Conservation (phyloP, 306 rosid species). For the Vicia villosa region DNA sequence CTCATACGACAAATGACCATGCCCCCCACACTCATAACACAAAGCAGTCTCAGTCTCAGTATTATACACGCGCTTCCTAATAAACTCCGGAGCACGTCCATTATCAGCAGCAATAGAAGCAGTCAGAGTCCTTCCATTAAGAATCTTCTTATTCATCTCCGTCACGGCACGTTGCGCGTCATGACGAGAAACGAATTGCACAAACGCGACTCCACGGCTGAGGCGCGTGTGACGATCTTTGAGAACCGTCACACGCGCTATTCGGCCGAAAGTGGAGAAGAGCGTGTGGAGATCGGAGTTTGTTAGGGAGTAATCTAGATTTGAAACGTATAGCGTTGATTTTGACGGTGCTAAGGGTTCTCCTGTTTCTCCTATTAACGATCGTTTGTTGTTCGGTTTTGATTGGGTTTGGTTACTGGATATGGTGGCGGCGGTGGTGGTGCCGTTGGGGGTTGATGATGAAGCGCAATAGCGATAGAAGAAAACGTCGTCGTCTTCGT, state of each 20-base stretch:
- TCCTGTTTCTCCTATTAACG: not conserved
- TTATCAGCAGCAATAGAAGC: slow-evolving; percentile 86
- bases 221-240: slow-evolving; percentile 82
- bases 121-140: slow-evolving; percentile 69
- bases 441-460: slow-evolving; percentile 3
- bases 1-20: slow-evolving; percentile 80
- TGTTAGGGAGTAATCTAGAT: slow-evolving; percentile 78
- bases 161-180: slow-evolving; percentile 61
- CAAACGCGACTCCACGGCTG: slow-evolving; percentile 85
- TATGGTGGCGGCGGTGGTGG: not conserved
- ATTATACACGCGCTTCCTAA: slow-evolving; percentile 66
- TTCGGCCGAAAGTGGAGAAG: slow-evolving; percentile 77
- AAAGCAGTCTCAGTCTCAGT: slow-evolving; percentile 71
- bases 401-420: slow-evolving; percentile 1
- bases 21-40: slow-evolving; percentile 82
- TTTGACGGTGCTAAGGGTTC: slow-evolving; percentile 72
- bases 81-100: slow-evolving; percentile 86
- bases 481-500: slow-evolving; percentile 81
- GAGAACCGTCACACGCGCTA: slow-evolving; percentile 89
- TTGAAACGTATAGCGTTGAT: slow-evolving; percentile 80
- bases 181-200: slow-evolving; percentile 74
- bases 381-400: not conserved
- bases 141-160: slow-evolving; percentile 62
- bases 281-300: slow-evolving; percentile 94
- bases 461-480: slow-evolving; percentile 59